A percentile compares a stretch with the other conserved stretches of the same genome.
These are phyloP conservation scores for Pseudocercospora musae DNA, from an alignment of 2,329 filamentous ascomycete species.

Conservation along the genomic window DNA sequence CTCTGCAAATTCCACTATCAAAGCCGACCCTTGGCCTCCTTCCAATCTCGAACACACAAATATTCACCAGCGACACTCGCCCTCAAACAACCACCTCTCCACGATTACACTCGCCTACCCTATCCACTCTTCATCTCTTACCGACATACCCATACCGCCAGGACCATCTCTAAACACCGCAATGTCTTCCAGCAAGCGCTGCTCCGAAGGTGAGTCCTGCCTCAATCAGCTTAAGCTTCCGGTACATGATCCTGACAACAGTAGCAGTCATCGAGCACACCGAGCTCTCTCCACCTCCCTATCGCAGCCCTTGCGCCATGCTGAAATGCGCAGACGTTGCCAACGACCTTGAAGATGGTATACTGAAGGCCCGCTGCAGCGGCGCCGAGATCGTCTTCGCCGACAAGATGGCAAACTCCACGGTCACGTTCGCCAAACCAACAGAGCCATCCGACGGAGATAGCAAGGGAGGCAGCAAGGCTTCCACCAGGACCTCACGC, in stretches of 20 bases:
- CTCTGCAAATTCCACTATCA: not conserved
- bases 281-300: not conserved
- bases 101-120: not conserved
- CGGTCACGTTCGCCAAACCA: not conserved
- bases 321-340: not conserved
- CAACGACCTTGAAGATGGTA: not conserved
- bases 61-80: no score
- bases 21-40: not conserved
- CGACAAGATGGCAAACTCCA: not conserved
- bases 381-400: not conserved
- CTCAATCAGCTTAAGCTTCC: not conserved
- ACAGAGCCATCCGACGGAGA: not conserved
- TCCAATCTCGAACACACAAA: not conserved
- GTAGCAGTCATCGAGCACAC: not conserved
- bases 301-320: not conserved
- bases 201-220: not conserved
- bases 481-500: not conserved
- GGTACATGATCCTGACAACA: not conserved
- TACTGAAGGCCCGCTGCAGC: not conserved
- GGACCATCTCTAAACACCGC: not conserved
- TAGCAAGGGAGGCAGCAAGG: not conserved
- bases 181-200: not conserved
- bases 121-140: not conserved
- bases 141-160: not conserved
- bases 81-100: not conserved